phyloP scores from a whole-genome alignment of 306 rosid species.

The Lablab purpureus region DNA sequence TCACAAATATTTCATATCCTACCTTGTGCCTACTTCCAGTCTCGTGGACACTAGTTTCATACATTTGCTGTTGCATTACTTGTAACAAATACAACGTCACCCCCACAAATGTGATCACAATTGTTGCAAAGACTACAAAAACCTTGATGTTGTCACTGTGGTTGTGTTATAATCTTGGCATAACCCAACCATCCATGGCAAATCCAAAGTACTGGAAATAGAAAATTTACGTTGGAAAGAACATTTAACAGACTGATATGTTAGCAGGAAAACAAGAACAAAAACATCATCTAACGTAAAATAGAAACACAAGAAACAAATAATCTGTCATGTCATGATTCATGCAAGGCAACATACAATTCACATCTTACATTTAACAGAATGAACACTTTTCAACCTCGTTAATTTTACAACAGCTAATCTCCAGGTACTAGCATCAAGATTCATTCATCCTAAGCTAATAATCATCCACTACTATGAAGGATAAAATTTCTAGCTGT shows the following conservation, averaged over 20 bases:
- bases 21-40: neutral
- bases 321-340: neutral
- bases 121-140: neutral
- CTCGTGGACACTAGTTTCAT: neutral
- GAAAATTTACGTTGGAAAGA: neutral
- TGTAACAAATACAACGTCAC: neutral
- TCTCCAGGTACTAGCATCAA: slow-evolving; percentile 7
- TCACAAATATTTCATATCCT: neutral
- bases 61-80: too few species aligned
- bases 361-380: slow-evolving; percentile 10
- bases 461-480: slow-evolving; percentile 26
- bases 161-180: neutral
- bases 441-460: slow-evolving; percentile 32
- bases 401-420: slow-evolving; percentile 37
- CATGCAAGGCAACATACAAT: neutral
- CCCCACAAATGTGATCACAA: neutral
- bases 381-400: slow-evolving; percentile 10
- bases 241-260: too few species aligned
- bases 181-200: neutral
- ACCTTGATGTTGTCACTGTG: neutral
- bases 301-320: neutral
- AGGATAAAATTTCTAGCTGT: slow-evolving; percentile 32
- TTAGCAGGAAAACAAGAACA: neutral
- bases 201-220: neutral
- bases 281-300: slow-evolving; percentile 2